These are phyloP conservation scores for Candida dubliniensis DNA, from an alignment of 1,139 yeast species.

Conservation along the genomic window DNA sequence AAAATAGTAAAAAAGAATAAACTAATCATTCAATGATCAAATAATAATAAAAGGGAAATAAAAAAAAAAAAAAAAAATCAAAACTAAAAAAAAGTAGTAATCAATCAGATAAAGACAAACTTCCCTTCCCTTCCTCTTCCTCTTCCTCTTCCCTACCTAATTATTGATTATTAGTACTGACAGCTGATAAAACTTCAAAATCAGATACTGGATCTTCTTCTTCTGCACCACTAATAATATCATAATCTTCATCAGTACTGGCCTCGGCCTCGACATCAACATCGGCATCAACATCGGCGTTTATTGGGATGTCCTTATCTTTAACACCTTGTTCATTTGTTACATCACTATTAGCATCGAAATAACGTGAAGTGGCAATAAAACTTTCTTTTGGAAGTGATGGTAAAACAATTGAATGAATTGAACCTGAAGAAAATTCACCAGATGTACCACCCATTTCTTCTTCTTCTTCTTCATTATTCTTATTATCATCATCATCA, in stretches of 20 bases:
- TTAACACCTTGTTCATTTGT: conserved; percentile 1
- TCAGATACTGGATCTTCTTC: conserved; percentile 36
- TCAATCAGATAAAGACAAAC: background rate
- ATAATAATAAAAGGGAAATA: background rate
- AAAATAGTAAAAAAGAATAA: background rate
- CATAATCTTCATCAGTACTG: conserved; percentile 25
- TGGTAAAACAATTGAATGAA: conserved; percentile 38
- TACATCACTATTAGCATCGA: conserved; percentile 22
- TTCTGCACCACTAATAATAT: conserved; percentile 32
- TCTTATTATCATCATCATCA: background rate
- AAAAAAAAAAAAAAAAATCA: conserved; percentile 1
- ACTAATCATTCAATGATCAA: background rate
- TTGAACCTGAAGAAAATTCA: conserved; percentile 18
- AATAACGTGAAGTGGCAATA: conserved; percentile 21
- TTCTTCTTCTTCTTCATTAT: background rate
- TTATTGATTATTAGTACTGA: conserved; percentile 15
- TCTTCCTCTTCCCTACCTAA: background rate
- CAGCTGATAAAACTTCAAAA: conserved; percentile 40
- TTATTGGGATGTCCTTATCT: too few relatives aligned
- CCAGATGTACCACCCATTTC: background rate
- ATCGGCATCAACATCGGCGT: conserved; percentile 11
- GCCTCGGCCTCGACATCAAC: conserved; percentile 3
- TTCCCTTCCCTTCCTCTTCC: too few relatives aligned
- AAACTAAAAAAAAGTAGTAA: background rate
- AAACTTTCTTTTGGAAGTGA: conserved; percentile 31